phyloP scores from a whole-genome alignment of 83 land plant genomes.

The Picea abies region DNA sequence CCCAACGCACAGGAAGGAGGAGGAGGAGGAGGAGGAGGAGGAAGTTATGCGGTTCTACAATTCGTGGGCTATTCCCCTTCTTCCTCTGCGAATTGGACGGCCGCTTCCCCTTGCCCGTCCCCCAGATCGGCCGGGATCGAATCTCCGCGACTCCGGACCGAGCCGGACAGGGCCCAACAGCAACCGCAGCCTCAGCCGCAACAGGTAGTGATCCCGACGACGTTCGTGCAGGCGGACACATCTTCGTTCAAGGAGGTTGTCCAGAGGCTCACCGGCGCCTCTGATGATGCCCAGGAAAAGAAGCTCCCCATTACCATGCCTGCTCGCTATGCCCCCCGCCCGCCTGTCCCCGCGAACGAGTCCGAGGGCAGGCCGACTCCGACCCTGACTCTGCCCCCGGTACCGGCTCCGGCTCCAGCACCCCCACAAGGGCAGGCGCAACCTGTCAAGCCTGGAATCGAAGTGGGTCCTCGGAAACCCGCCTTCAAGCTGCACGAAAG shows the following conservation, averaged over 20 bases:
- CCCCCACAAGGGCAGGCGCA: constrained; percentile 1
- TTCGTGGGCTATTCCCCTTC: background rate
- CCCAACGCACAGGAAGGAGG: background rate
- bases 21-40: background rate
- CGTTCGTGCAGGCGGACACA: constrained; percentile 76
- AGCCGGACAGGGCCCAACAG: background rate
- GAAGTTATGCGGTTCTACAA: constrained; percentile 1
- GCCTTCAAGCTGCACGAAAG: constrained; percentile 68
- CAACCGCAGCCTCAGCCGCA: constrained; percentile 13
- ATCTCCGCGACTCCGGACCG: background rate
- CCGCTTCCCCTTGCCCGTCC: background rate
- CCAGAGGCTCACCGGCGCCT: constrained; percentile 72
- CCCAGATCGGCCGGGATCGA: constrained; percentile 6
- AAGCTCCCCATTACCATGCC: constrained; percentile 22
- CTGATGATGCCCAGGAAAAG: constrained; percentile 33
- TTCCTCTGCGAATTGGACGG: background rate
- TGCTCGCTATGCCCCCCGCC: constrained; percentile 3
- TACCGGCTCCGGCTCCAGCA: background rate
- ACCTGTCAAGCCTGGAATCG: constrained; percentile 23
- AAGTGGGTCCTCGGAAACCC: constrained; percentile 32
- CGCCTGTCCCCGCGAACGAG: constrained; percentile 11
- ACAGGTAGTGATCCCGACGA: constrained; percentile 24
- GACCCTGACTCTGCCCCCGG: background rate
- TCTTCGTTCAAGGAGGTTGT: constrained; percentile 73
- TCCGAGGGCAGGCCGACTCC: background rate